A percentile compares a stretch with the other conserved stretches of the same genome.
Evolutionary conservation across 345 rosid species (phyloP).

Genomic region (Streptanthus diversifolius): DNA sequence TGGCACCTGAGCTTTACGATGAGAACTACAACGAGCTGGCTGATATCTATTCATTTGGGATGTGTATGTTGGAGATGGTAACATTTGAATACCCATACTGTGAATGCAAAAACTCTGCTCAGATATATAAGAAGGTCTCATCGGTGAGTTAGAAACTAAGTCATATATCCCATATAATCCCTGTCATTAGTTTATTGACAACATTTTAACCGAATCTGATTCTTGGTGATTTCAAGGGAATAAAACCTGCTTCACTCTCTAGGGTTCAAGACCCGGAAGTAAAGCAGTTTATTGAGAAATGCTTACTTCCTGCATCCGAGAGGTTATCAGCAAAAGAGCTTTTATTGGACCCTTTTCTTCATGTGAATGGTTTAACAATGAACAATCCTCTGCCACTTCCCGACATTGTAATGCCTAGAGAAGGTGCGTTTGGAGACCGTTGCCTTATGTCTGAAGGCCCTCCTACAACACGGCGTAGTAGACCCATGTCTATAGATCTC

Average conservation of each 20-base stretch:
- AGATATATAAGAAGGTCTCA: constrained; percentile 86
- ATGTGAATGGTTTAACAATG: constrained; percentile 46
- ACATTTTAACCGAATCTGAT: neutral
- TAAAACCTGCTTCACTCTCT: constrained; percentile 77
- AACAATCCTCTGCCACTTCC: constrained; percentile 55
- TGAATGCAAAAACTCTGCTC: constrained; percentile 79
- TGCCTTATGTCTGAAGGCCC: constrained; percentile 84
- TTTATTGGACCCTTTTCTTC: constrained; percentile 68
- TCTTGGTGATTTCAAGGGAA: constrained; percentile 48
- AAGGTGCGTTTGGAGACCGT: constrained; percentile 62
- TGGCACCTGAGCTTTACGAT: constrained; percentile 91
- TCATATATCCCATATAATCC: neutral
- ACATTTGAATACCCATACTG: constrained; percentile 82
- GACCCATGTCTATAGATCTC: constrained; percentile 52
- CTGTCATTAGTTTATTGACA: neutral
- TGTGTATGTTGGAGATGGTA: constrained; percentile 89
- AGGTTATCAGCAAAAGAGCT: constrained; percentile 82
- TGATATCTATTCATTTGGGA: constrained; percentile 80
- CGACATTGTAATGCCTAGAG: constrained; percentile 60
- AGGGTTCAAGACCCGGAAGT: constrained; percentile 67
- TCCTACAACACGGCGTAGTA: constrained; percentile 36
- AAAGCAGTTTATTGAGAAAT: constrained; percentile 78
- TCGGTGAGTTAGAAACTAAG: constrained; percentile 47
- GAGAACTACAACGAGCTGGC: constrained; percentile 77
- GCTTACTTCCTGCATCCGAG: constrained; percentile 69